Conservation (phyloP, 192 early-diverging fungal species). For the Dissophora globulifera region DNA sequence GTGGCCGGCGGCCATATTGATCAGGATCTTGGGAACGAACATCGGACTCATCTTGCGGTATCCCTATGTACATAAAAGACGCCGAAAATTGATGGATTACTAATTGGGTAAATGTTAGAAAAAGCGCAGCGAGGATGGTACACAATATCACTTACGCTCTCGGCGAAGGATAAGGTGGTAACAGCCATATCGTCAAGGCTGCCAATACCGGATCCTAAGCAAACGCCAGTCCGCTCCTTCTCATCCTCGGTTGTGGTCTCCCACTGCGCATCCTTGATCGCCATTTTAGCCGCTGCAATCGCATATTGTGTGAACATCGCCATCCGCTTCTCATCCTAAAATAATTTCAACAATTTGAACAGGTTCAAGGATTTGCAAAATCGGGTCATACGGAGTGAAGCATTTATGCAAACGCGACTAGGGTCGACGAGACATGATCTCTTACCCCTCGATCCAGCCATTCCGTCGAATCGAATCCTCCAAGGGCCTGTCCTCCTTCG, state of each 20-base stretch:
- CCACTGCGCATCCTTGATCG: constrained; percentile 87
- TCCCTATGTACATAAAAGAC: constrained; percentile 60
- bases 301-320: constrained; percentile 91
- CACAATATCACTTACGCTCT: constrained; percentile 54
- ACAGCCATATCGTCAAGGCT: constrained; percentile 84
- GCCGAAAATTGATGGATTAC: too few relatives aligned
- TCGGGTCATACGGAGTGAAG: too few relatives aligned
- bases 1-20: constrained; percentile 96
- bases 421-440: too few relatives aligned
- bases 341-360: too few relatives aligned
- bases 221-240: constrained; percentile 86
- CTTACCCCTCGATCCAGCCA: constrained; percentile 81
- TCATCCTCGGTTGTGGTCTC: constrained; percentile 59
- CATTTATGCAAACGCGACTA: too few relatives aligned
- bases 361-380: too few relatives aligned
- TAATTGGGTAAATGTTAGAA: too few relatives aligned
- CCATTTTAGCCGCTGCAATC: constrained; percentile 83
- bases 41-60: constrained; percentile 83
- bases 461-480: constrained; percentile 76
- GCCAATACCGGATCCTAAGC: constrained; percentile 95
- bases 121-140: neutral
- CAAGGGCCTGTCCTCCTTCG: constrained; percentile 57
- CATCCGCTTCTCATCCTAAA: constrained; percentile 80
- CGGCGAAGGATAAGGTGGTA: constrained; percentile 62
- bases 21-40: constrained; percentile 90